A percentile compares a stretch with the other conserved stretches of the same genome.
Conservation (phyloP, 2,329 filamentous ascomycete genomes). For the Cryphonectria carpinicola region DNA sequence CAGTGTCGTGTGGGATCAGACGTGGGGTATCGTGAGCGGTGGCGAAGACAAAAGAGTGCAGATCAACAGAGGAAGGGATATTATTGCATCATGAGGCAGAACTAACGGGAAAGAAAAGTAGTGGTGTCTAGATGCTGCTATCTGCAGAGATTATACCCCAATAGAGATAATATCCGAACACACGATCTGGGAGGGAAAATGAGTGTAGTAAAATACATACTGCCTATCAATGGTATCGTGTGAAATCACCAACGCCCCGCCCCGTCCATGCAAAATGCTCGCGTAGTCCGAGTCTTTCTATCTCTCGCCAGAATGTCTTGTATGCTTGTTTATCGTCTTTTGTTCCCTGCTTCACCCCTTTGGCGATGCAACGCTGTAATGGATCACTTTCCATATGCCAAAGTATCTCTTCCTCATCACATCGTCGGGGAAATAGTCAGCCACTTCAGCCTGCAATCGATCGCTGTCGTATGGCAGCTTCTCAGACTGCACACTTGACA, state of each 20-base stretch:
- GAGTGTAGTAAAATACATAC: background rate
- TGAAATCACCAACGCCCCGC: slow-evolving; percentile 8
- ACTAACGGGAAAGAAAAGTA: slow-evolving; percentile 2
- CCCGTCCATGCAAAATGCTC: background rate
- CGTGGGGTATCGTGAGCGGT: slow-evolving; percentile 85
- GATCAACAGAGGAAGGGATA: slow-evolving; percentile 73
- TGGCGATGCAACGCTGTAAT: slow-evolving; percentile 7
- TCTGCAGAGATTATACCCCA: slow-evolving; percentile 31
- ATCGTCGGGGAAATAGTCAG: slow-evolving; percentile 39
- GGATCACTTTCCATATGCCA: slow-evolving; percentile 35
- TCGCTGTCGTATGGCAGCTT: slow-evolving; percentile 52
- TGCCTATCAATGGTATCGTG: slow-evolving; percentile 19
- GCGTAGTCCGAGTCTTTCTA: background rate
- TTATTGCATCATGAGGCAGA: slow-evolving; percentile 44
- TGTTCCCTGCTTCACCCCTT: background rate
- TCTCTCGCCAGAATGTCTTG: background rate
- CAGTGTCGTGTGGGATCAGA: slow-evolving; percentile 81
- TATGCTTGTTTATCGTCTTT: background rate
- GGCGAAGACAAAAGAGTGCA: slow-evolving; percentile 96
- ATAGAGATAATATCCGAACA: slow-evolving; percentile 25
- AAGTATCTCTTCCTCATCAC: slow-evolving; percentile 35
- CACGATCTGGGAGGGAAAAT: background rate
- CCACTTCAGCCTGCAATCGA: slow-evolving; percentile 50
- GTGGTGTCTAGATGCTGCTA: slow-evolving; percentile 17
- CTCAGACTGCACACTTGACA: slow-evolving; percentile 57